These are phyloP conservation scores for Russula emetica DNA, from an alignment of 768 basidiomycete genomes.

Conservation along the genomic window DNA sequence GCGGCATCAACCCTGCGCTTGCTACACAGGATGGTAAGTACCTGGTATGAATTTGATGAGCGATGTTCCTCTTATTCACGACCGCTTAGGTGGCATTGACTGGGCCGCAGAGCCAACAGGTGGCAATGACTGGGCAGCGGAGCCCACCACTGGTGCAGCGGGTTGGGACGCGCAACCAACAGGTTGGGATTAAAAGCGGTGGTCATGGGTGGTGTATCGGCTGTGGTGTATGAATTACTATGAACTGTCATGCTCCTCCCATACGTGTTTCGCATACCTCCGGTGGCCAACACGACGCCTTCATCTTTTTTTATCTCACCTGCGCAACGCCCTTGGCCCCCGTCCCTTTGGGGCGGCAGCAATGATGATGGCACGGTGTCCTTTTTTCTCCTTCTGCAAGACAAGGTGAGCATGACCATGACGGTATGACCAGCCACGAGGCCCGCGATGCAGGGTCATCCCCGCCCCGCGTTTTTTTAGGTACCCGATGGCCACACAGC, in stretches of 20 bases:
- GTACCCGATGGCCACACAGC: no score
- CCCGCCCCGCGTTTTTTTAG: no score
- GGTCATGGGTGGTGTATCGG: conserved; percentile 14
- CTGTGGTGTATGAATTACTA: conserved; percentile 20
- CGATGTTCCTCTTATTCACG: conserved; percentile 2
- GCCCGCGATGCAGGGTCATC: no score
- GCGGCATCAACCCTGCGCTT: conserved; percentile 72
- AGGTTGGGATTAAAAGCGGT: conserved; percentile 28
- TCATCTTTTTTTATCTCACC: neutral
- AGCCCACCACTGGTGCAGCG: conserved; percentile 29
- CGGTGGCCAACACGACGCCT: conserved; percentile 17
- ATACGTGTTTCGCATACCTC: conserved; percentile 9
- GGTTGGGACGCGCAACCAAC: conserved; percentile 20
- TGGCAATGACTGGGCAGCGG: conserved; percentile 34
- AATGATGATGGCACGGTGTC: no score
- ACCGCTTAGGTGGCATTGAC: conserved; percentile 35
- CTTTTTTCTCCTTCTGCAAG: no score
- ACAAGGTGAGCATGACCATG: no score
- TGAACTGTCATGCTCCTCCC: conserved; percentile 14
- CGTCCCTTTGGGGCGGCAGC: no score
- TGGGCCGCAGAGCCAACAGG: conserved; percentile 36
- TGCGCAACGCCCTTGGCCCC: no score
- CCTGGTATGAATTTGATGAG: conserved; percentile 15
- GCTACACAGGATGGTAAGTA: conserved; percentile 57
- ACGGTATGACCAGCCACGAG: no score